phyloP scores from a whole-genome alignment of 1,284 basidiomycete genomes.

The Cryptococcus neoformans region DNA sequence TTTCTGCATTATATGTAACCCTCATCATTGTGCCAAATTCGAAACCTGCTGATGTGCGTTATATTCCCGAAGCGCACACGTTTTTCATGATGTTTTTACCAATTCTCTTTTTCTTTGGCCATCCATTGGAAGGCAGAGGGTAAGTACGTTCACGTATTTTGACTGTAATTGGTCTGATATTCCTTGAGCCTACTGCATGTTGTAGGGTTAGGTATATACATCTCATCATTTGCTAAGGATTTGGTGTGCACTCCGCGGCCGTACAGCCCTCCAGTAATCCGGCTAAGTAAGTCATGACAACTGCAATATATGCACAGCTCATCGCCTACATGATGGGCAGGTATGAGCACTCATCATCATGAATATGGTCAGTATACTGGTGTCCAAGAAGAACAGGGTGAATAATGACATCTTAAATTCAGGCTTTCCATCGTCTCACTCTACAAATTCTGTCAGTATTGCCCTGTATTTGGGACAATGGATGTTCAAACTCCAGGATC shows the following conservation, averaged over 20 bases:
- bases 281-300: conserved; percentile 54
- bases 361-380: conserved; percentile 40
- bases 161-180: not conserved
- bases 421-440: conserved; percentile 95
- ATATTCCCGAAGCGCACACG: conserved; percentile 60
- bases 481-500: conserved; percentile 25
- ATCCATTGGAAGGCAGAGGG: conserved; percentile 59
- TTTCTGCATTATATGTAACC: not conserved
- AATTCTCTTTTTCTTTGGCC: conserved; percentile 80
- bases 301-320: not conserved
- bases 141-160: conserved; percentile 49
- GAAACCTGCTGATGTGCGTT: not conserved
- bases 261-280: conserved; percentile 81
- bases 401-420: conserved; percentile 33
- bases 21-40: not conserved
- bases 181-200: conserved; percentile 62
- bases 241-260: conserved; percentile 87
- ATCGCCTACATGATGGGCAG: conserved; percentile 48
- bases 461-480: conserved; percentile 63
- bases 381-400: no score
- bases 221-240: conserved; percentile 82
- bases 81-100: conserved; percentile 93
- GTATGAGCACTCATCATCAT: conserved; percentile 72
- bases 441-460: conserved; percentile 85
- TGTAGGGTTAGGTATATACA: conserved; percentile 77